These are phyloP conservation scores for Metschnikowia dekortorum DNA, from an alignment of 805 yeast genomes.

Conservation along the genomic window DNA sequence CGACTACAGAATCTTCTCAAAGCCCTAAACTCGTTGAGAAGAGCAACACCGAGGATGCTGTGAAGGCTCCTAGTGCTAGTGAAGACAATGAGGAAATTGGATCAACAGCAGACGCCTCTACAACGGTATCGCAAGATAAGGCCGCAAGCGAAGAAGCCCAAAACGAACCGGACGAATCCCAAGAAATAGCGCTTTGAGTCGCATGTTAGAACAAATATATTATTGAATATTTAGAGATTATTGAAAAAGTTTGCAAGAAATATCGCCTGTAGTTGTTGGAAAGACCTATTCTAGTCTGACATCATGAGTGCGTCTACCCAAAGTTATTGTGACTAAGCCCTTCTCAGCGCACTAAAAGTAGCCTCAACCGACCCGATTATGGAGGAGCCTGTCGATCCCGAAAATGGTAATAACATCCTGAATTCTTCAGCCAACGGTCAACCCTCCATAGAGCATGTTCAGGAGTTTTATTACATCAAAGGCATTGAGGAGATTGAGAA, in stretches of 20 bases:
- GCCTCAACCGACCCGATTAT: background rate
- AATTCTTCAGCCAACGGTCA: conserved; percentile 9
- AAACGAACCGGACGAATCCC: conserved; percentile 2
- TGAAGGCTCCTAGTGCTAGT: too few relatives aligned
- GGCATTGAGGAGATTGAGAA: conserved; percentile 56
- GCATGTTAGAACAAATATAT: background rate
- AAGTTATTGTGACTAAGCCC: background rate
- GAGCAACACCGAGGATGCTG: background rate
- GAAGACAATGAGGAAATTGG: background rate
- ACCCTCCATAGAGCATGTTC: conserved; percentile 39
- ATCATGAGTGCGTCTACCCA: background rate
- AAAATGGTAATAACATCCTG: background rate
- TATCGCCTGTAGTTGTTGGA: background rate
- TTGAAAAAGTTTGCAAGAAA: background rate
- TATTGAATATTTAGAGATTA: background rate
- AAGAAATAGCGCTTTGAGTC: background rate
- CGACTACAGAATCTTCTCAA: conserved; percentile 4
- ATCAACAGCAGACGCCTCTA: background rate
- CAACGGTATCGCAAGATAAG: background rate
- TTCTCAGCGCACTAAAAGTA: background rate
- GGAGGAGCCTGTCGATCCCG: background rate
- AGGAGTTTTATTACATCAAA: conserved; percentile 33
- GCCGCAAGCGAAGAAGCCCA: background rate
- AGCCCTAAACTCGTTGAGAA: background rate
- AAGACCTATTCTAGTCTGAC: background rate